Evolutionary conservation across 805 yeast genomes (phyloP).

Genomic region (Candida germanica): DNA sequence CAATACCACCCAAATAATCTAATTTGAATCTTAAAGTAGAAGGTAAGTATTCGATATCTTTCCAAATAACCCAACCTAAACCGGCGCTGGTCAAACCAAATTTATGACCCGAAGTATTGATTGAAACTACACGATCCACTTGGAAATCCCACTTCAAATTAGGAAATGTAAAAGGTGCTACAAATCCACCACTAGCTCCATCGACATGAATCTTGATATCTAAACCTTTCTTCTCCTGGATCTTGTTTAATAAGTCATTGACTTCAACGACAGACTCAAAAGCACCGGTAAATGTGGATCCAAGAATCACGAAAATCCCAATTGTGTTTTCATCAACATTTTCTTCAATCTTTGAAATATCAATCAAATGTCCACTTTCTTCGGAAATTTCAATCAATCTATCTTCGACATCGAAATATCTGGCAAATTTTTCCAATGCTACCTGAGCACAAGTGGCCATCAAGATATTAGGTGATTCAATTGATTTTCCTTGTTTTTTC

Average conservation of each 20-base stretch:
- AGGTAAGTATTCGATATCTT: slow-evolving; percentile 61
- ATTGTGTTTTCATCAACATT: slow-evolving; percentile 87
- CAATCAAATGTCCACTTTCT: slow-evolving; percentile 62
- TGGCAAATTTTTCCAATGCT: slow-evolving; percentile 89
- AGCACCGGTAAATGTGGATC: slow-evolving; percentile 92
- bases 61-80: slow-evolving; percentile 89
- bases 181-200: slow-evolving; percentile 88
- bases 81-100: slow-evolving; percentile 91
- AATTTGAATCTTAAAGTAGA: slow-evolving; percentile 70
- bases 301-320: slow-evolving; percentile 84
- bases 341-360: slow-evolving; percentile 55
- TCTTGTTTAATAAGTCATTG: slow-evolving; percentile 61
- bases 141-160: slow-evolving; percentile 81
- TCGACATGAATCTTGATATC: slow-evolving; percentile 86
- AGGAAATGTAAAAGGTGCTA: slow-evolving; percentile 82
- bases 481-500: slow-evolving; percentile 55
- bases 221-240: slow-evolving; percentile 62
- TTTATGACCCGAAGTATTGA: slow-evolving; percentile 91
- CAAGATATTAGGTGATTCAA: slow-evolving; percentile 71
- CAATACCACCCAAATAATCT: slow-evolving; percentile 83
- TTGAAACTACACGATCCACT: slow-evolving; percentile 71
- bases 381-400: slow-evolving; percentile 66
- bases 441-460: slow-evolving; percentile 95
- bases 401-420: slow-evolving; percentile 89
- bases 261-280: slow-evolving; percentile 74